Base-by-base conservation (phyloP, 2,329 filamentous ascomycete species). In the Cordyceps javanica region DNA sequence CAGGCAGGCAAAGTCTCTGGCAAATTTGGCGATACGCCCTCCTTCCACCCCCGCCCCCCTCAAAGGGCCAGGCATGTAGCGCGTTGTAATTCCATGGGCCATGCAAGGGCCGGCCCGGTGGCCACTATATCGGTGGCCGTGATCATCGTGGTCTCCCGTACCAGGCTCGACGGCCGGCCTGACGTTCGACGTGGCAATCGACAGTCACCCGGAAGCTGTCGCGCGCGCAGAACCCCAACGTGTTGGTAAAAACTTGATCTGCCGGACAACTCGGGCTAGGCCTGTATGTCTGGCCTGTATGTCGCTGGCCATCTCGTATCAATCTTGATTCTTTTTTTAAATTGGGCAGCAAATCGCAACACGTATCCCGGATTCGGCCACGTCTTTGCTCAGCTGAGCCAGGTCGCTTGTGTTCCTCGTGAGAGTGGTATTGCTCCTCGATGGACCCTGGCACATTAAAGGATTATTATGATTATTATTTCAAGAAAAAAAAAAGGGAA, bases 61-160 rank as follows among this genome's bases (percentile, higher is more conserved):
- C n/a, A n/a, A n/a, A n/a, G n/a, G n/a, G n/a, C n/a, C n/a, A n/a
- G n/a, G n/a, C n/a, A n/a, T n/a, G 23, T 11, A 48, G 34, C 38
- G 53, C 41, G 36, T 42, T 49, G 54, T 49, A 45, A 49, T 56
- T 34, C 44, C 44, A 38, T 30, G 45, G n/a, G 19, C 34, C 36
- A 56, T 56, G 54, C 54, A 56, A 56, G 54, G 54, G 54, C 54
- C 54, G 44, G 10, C 54, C 44, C 21, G 54, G 54, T 56, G 44
- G 54, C 54, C 54, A 42, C 54, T 23, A n/a, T 14, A 42, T 26
- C 34, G 21, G 54, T 21, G 54, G 26, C 36, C 44, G 36, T 41
- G 44, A 49, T 56, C 44, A 42, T 21, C 26, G 53, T 5, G 3
- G 42, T 21, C 16, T 30, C 8, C 26, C 34, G 19, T 26, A 38